phyloP scores from a whole-genome alignment of 495 filamentous ascomycete species.

The Penicillium egyptiacum region DNA sequence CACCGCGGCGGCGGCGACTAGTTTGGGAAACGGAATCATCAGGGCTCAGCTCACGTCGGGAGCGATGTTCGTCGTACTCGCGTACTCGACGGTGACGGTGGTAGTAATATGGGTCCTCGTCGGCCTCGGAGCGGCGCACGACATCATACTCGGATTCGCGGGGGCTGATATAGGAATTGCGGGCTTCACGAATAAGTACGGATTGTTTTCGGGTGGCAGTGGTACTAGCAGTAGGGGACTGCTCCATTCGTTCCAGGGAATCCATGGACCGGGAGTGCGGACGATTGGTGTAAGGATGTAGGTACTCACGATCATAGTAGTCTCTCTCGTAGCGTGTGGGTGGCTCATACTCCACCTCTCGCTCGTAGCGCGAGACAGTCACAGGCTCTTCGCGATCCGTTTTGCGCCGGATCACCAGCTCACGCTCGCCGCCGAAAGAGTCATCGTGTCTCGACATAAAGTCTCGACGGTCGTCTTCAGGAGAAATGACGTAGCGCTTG shows the following conservation, averaged over 20 bases:
- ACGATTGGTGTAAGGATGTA: slow-evolving; percentile 52
- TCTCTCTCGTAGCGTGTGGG: slow-evolving; percentile 52
- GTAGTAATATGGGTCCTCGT: slow-evolving; percentile 61
- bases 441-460: slow-evolving; percentile 42
- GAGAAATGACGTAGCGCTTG: slow-evolving; percentile 52
- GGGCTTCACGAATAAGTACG: slow-evolving; percentile 76
- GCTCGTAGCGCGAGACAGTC: slow-evolving; percentile 44
- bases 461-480: slow-evolving; percentile 47
- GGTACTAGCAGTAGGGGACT: slow-evolving; percentile 46
- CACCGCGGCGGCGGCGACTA: slow-evolving; percentile 39
- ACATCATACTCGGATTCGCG: slow-evolving; percentile 68
- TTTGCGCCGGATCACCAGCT: slow-evolving; percentile 51
- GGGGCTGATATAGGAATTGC: slow-evolving; percentile 61
- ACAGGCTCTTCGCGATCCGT: slow-evolving; percentile 46
- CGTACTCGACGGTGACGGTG: slow-evolving; percentile 58
- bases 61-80: slow-evolving; percentile 54
- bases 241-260: slow-evolving; percentile 58
- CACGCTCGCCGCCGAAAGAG: slow-evolving; percentile 36
- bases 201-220: slow-evolving; percentile 73
- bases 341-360: slow-evolving; percentile 44
- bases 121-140: slow-evolving; percentile 61
- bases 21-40: slow-evolving; percentile 59
- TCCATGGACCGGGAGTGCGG: slow-evolving; percentile 67
- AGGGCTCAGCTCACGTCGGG: slow-evolving; percentile 56
- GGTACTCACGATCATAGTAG: slow-evolving; percentile 55